A percentile compares a stretch with the other conserved stretches of the same genome.
Conservation (phyloP, 179 eudicot genomes). For the Heliamphora pulchella region DNA sequence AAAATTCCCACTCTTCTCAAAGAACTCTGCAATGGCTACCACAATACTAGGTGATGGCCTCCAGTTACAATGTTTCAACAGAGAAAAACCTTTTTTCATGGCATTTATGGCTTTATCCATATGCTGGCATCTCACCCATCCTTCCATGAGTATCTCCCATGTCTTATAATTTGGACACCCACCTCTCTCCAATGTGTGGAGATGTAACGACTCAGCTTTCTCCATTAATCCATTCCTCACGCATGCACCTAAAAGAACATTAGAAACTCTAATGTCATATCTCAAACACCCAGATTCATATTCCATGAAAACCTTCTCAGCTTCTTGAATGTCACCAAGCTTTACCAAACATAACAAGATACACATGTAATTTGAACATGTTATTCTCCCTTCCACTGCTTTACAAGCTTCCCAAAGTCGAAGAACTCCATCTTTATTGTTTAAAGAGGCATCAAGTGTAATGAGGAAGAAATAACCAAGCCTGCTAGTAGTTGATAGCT, state of each 20-base stretch:
- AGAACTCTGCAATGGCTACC: conserved; percentile 21
- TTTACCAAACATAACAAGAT: conserved; percentile 26
- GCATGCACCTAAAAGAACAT: conserved; percentile 30
- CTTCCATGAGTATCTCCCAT: conserved; percentile 34
- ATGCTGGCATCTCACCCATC: conserved; percentile 21
- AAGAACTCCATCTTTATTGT: conserved; percentile 24
- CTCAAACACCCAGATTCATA: conserved; percentile 25
- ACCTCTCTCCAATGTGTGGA: conserved; percentile 25
- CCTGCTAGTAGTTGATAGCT: conserved; percentile 19
- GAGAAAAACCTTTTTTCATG: conserved; percentile 22
- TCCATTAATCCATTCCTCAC: conserved; percentile 22
- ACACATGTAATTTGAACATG: conserved; percentile 29
- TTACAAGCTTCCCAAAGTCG: conserved; percentile 30
- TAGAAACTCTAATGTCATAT: conserved; percentile 33
- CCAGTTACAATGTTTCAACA: conserved; percentile 26
- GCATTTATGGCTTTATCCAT: conserved; percentile 29
- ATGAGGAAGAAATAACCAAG: conserved; percentile 28
- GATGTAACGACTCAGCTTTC: conserved; percentile 33
- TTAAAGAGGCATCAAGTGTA: conserved; percentile 23
- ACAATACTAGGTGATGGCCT: conserved; percentile 27
- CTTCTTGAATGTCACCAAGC: conserved; percentile 28
- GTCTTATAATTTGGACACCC: conserved; percentile 34
- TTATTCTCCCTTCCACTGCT: conserved; percentile 21
- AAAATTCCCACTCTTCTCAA: conserved; percentile 20
- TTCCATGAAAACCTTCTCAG: conserved; percentile 24